These are phyloP conservation scores for Penicillium italicum DNA, from an alignment of 2,329 filamentous ascomycete species.

Conservation along the genomic window DNA sequence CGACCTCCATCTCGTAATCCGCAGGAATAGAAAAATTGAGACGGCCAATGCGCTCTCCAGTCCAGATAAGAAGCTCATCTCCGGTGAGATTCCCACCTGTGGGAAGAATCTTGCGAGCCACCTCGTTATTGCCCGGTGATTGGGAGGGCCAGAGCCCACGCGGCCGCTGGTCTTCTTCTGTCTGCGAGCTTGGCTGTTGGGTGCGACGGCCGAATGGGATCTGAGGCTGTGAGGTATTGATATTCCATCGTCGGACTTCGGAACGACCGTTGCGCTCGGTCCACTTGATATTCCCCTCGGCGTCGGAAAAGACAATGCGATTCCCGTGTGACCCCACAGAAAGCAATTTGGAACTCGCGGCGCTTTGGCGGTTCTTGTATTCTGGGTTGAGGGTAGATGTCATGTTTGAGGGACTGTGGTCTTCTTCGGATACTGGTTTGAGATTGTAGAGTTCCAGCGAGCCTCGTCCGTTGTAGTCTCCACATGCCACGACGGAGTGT, in stretches of 20 bases:
- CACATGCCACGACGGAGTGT: slow-evolving; percentile 72
- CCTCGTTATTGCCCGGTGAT: slow-evolving; percentile 53
- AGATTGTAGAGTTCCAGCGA: slow-evolving; percentile 75
- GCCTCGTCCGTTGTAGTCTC: slow-evolving; percentile 88
- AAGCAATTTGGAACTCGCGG: slow-evolving; percentile 74
- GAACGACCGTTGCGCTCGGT: slow-evolving; percentile 74
- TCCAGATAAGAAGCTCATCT: slow-evolving; percentile 80
- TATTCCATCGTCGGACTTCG: slow-evolving; percentile 55
- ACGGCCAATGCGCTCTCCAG: slow-evolving; percentile 76
- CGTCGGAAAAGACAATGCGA: slow-evolving; percentile 77
- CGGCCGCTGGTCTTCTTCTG: slow-evolving; percentile 38
- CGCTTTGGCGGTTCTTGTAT: slow-evolving; percentile 78
- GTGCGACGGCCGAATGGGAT: slow-evolving; percentile 12
- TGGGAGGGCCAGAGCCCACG: slow-evolving; percentile 56
- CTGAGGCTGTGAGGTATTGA: slow-evolving; percentile 46
- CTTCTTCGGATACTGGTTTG: slow-evolving; percentile 29
- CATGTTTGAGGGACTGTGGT: slow-evolving; percentile 24
- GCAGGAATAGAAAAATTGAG: slow-evolving; percentile 56
- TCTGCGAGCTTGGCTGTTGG: slow-evolving; percentile 13
- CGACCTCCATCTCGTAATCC: slow-evolving; percentile 33
- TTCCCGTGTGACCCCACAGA: slow-evolving; percentile 79
- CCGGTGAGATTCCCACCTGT: slow-evolving; percentile 47
- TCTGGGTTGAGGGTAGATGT: slow-evolving; percentile 30
- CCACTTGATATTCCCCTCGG: slow-evolving; percentile 82
- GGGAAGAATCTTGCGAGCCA: slow-evolving; percentile 75